Evolutionary conservation across 208 protist genomes (phyloP).

Genomic region (Leishmania aethiopica): DNA sequence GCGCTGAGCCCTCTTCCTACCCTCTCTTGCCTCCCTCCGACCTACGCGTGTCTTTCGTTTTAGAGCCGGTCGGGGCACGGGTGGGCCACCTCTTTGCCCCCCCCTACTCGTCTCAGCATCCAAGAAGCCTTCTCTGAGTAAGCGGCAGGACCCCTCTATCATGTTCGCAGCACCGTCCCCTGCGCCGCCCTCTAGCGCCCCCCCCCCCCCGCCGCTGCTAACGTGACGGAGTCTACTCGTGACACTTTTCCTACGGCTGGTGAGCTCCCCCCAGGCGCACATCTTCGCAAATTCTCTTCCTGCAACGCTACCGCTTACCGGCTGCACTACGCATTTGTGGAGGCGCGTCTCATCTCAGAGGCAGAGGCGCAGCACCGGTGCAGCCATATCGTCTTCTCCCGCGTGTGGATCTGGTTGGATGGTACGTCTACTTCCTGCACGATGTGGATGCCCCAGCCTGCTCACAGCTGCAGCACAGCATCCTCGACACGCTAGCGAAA

Average conservation of each 20-base stretch:
- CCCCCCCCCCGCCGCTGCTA: background rate
- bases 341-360: slow-evolving; percentile 20
- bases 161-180: background rate
- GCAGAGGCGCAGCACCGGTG: slow-evolving; percentile 15
- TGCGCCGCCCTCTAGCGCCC: background rate
- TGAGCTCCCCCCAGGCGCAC: background rate
- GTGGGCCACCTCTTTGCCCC: background rate
- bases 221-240: background rate
- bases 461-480: slow-evolving; percentile 6
- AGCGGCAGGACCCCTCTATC: background rate
- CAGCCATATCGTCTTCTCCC: slow-evolving; percentile 15
- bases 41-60: background rate
- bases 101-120: background rate
- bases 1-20: background rate
- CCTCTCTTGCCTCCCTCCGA: background rate
- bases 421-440: slow-evolving; percentile 38
- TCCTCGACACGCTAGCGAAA: slow-evolving; percentile 14
- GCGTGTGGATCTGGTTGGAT: slow-evolving; percentile 32
- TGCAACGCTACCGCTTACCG: background rate
- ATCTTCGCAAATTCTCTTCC: background rate
- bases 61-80: background rate
- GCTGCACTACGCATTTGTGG: slow-evolving; percentile 34
- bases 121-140: background rate
- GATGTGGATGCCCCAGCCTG: slow-evolving; percentile 5
- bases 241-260: background rate